Evolutionary conservation across 2,329 filamentous ascomycete species (phyloP).

Genomic region (Aspergillus neotritici): DNA sequence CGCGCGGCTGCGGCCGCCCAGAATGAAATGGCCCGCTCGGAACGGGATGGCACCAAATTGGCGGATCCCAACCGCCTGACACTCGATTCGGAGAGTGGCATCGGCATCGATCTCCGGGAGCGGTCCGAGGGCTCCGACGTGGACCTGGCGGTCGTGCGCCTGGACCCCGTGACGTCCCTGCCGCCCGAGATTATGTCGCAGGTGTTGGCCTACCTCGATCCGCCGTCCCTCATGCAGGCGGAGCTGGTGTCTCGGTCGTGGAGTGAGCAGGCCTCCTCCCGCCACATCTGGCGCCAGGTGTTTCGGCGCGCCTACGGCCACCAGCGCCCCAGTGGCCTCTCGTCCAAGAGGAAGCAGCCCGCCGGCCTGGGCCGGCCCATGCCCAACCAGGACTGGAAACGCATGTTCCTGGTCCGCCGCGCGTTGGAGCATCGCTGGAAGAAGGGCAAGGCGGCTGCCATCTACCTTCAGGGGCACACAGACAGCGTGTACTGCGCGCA

Average conservation of each 20-base stretch:
- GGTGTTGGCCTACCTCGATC: constrained; percentile 57
- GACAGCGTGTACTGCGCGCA: constrained; percentile 98
- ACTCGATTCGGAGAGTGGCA: constrained; percentile 46
- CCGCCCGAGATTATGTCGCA: constrained; percentile 56
- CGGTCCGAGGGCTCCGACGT: constrained; percentile 31
- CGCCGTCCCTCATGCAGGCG: constrained; percentile 49
- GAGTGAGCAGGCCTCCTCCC: constrained; percentile 51
- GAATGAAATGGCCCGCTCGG: constrained; percentile 37
- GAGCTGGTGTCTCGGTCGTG: constrained; percentile 55
- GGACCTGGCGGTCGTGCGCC: constrained; percentile 33
- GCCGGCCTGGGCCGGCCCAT: constrained; percentile 49
- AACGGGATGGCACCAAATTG: constrained; percentile 27
- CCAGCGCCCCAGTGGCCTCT: constrained; percentile 31
- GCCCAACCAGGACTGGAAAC: constrained; percentile 74
- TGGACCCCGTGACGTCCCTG: constrained; percentile 51
- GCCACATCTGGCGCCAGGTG: constrained; percentile 58
- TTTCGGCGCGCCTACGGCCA: constrained; percentile 53
- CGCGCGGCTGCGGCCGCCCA: constrained; percentile 47
- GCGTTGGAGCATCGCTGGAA: constrained; percentile 76
- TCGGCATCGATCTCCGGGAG: constrained; percentile 42
- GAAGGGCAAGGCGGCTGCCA: constrained; percentile 67
- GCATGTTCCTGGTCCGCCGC: constrained; percentile 72
- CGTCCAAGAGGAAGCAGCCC: constrained; percentile 46
- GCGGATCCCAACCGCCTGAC: constrained; percentile 26
- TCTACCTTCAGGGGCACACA: constrained; percentile 87